Evolutionary conservation across 257 asterid species (phyloP).

Genomic region (Ophiorrhiza pumila): DNA sequence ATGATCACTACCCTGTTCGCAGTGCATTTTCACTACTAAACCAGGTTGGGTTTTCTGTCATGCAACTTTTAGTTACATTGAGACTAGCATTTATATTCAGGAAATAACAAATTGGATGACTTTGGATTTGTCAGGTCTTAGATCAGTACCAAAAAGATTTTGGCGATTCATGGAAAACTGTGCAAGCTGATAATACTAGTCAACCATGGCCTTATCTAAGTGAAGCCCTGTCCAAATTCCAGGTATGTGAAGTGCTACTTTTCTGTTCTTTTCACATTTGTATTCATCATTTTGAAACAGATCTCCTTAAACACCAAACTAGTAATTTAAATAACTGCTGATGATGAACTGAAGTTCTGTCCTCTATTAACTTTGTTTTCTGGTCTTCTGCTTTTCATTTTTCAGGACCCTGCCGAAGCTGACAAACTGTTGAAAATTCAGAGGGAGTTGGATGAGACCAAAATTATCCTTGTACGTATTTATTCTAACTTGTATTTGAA

Average conservation of each 20-base stretch:
- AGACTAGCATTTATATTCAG: background rate
- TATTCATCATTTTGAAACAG: background rate
- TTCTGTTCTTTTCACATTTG: background rate
- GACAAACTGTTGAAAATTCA: slow-evolving; percentile 90
- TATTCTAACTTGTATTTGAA: slow-evolving; percentile 7
- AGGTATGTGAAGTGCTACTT: slow-evolving; percentile 21
- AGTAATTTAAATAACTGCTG: background rate
- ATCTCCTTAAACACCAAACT: background rate
- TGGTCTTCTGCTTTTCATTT: slow-evolving; percentile 11
- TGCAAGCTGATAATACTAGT: slow-evolving; percentile 50
- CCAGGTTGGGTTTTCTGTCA: slow-evolving; percentile 43
- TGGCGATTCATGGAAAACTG: slow-evolving; percentile 78
- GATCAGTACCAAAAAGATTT: slow-evolving; percentile 83
- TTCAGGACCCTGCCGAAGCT: slow-evolving; percentile 95
- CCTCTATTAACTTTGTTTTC: background rate
- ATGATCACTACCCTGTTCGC: slow-evolving; percentile 86
- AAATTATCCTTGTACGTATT: slow-evolving; percentile 84
- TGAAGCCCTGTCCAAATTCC: slow-evolving; percentile 62
- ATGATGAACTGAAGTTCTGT: background rate
- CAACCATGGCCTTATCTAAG: slow-evolving; percentile 75
- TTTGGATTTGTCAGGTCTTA: slow-evolving; percentile 47
- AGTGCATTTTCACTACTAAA: slow-evolving; percentile 89
- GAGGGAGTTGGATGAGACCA: slow-evolving; percentile 92
- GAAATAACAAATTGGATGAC: background rate
- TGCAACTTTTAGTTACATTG: background rate